Percentiles rank a stretch among this genome's conserved stretches.
phyloP scores from a whole-genome alignment of 495 filamentous ascomycete species.

The Xylaria acuta region DNA sequence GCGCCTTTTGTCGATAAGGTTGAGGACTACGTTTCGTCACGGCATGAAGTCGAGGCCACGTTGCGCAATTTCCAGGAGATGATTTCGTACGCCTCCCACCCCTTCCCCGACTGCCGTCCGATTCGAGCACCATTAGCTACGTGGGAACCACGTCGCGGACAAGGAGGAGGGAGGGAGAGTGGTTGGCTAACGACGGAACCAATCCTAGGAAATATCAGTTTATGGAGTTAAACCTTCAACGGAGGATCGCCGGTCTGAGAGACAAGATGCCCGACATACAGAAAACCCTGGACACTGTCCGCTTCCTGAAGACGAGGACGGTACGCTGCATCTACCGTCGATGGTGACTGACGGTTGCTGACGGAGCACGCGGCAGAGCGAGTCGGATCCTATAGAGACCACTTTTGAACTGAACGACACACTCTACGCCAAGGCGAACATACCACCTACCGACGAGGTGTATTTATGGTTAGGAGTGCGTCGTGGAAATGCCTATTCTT shows the following conservation, averaged over 20 bases:
- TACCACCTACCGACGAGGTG: slow-evolving; percentile 87
- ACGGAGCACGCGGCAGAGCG: slow-evolving; percentile 39
- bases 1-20: slow-evolving; percentile 98
- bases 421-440: slow-evolving; percentile 83
- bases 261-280: slow-evolving; percentile 98
- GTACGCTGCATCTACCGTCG: slow-evolving; percentile 45
- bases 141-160: not conserved
- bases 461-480: slow-evolving; percentile 92
- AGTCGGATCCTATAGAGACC: slow-evolving; percentile 76
- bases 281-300: slow-evolving; percentile 94
- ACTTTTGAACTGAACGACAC: slow-evolving; percentile 98
- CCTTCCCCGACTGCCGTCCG: slow-evolving; percentile 4
- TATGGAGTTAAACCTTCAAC: slow-evolving; percentile 93
- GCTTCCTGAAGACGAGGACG: slow-evolving; percentile 75
- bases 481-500: slow-evolving; percentile 13
- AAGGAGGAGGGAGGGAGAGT: not conserved
- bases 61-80: slow-evolving; percentile 96
- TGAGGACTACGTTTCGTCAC: slow-evolving; percentile 87
- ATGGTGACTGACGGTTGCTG: slow-evolving; percentile 6
- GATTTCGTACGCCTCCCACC: slow-evolving; percentile 76
- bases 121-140: not conserved
- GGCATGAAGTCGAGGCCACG: slow-evolving; percentile 86
- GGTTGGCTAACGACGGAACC: slow-evolving; percentile 20
- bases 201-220: slow-evolving; percentile 90
- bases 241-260: slow-evolving; percentile 78